Base-by-base conservation (phyloP, 164 flowering plant genomes). In the Aristolochia contorta region DNA sequence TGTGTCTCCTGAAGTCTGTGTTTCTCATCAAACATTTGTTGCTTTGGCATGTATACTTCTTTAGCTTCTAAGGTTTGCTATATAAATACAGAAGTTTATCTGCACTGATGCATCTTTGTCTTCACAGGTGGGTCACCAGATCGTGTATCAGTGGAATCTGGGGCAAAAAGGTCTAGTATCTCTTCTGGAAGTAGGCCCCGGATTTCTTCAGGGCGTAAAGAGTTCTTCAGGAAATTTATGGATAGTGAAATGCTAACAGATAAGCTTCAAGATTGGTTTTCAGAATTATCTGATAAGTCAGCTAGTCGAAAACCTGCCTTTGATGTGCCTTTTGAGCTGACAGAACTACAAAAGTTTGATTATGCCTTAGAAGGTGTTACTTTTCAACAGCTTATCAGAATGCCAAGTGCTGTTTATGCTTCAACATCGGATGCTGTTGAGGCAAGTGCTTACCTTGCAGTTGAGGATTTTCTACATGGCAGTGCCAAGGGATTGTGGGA, bases 401-500 rank as follows among this genome's bases (percentile, higher is more conserved):
- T 91, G 98, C 98, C 98, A 7, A 84, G 74, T 75, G 82, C 89
- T 63, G 74, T 82, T 51, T 77, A 84, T 75, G 95, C 89, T 64
- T 84, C 96, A 50, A 69, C 90, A 27, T 86, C 95, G 52, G 82
- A 82, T 65, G 75, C 81, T 62, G 80, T 70, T 43, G 92, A 85
- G 66, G 91, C 85, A 51, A 74, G 80, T 67, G 84, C 92, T 1
- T 85, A 77, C 79, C 90, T 89, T 71, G 92, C 98, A 7, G 65
- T 87, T 57, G 98, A 91, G 74, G 98, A 91, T 77, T 91, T 91
- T 73, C 69, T 91, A 50, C 88, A 89, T 71, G 84, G 95, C 6
- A 71, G 87, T 66, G 87, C 74, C 37, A 87, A 82, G 69, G 86
- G 96, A 62, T 78, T 91, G 77, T 91, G 98, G 98, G 95, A 85